phyloP scores from a whole-genome alignment of 345 rosid species.

The Brassica juncea region DNA sequence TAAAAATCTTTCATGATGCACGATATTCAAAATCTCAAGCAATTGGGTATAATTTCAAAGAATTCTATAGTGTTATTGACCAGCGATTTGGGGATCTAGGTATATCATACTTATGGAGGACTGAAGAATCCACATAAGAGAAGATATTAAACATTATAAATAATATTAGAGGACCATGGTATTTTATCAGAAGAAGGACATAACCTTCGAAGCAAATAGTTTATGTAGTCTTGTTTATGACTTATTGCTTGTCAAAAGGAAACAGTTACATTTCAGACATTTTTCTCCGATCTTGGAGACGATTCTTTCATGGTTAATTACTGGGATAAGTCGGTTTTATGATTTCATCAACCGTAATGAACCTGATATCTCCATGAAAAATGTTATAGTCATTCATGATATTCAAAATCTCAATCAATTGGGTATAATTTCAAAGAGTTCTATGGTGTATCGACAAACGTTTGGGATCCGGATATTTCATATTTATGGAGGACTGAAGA shows the following conservation, averaged over 20 bases:
- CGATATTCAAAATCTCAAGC: too few species aligned
- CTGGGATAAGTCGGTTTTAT: background rate
- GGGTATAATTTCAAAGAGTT: background rate
- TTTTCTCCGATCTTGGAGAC: background rate
- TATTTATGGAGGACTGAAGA: background rate
- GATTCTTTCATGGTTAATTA: background rate
- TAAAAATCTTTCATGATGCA: too few species aligned
- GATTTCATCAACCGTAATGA: background rate
- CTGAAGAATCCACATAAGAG: too few species aligned
- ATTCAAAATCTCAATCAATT: background rate
- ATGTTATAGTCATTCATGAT: background rate
- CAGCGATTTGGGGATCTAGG: too few species aligned
- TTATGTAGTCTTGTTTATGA: background rate
- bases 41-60: too few species aligned
- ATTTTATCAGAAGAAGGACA: too few species aligned
- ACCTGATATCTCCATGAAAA: background rate
- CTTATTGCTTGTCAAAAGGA: background rate
- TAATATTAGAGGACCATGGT: too few species aligned
- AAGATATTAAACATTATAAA: too few species aligned
- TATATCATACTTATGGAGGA: too few species aligned
- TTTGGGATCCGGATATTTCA: background rate
- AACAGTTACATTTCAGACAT: background rate
- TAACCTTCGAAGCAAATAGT: background rate
- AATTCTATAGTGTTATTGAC: too few species aligned
- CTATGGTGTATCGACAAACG: background rate